Percentiles rank a stretch among this genome's conserved stretches.
phyloP scores from a whole-genome alignment of 2,329 filamentous ascomycete species.

The Colletotrichum kahawae region DNA sequence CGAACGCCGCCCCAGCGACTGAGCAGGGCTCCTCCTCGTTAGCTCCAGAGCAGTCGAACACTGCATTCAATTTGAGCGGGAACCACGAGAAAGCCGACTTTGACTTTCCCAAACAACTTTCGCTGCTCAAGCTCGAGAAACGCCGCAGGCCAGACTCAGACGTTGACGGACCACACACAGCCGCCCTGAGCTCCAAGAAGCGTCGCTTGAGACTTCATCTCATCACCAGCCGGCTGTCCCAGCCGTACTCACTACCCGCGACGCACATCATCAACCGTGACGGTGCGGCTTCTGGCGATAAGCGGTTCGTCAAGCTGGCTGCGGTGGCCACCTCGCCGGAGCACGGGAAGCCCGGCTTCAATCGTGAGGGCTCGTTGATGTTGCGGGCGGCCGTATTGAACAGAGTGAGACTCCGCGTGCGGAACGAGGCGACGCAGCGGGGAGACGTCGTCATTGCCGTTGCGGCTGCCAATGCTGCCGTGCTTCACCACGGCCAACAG shows the following conservation, averaged over 20 bases:
- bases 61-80: not conserved
- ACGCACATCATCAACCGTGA: constrained; percentile 72
- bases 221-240: constrained; percentile 73
- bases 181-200: constrained; percentile 65
- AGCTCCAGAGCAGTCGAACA: not conserved
- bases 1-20: not conserved
- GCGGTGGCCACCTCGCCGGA: constrained; percentile 38
- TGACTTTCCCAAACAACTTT: not conserved
- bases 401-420: constrained; percentile 54
- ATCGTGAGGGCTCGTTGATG: constrained; percentile 56
- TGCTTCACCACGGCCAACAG: constrained; percentile 38
- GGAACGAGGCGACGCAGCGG: constrained; percentile 36
- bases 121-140: not conserved
- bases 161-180: constrained; percentile 62
- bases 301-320: constrained; percentile 54
- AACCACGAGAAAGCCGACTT: not conserved
- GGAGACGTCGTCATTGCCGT: constrained; percentile 36
- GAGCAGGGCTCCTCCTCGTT: not conserved
- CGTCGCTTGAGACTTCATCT: constrained; percentile 66
- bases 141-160: constrained; percentile 54
- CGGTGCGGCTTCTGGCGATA: constrained; percentile 47
- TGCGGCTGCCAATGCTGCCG: constrained; percentile 35
- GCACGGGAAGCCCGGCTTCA: constrained; percentile 39
- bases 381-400: constrained; percentile 72
- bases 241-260: constrained; percentile 71